phyloP scores from a whole-genome alignment of 2,329 filamentous ascomycete genomes.

The Colletotrichum eremochloae region DNA sequence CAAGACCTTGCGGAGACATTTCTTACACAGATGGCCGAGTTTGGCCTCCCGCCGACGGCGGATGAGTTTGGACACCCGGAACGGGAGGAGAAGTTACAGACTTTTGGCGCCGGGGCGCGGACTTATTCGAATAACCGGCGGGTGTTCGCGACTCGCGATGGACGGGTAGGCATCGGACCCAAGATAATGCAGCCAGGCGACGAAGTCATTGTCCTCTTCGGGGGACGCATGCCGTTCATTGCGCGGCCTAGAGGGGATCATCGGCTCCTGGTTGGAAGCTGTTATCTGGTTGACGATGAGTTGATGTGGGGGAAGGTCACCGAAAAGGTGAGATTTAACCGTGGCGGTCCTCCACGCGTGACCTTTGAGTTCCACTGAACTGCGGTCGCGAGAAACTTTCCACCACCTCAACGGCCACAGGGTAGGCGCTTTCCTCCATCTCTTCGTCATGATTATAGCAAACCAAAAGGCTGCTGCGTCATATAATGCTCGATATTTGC shows the following conservation, averaged over 20 bases:
- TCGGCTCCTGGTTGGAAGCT: constrained; percentile 38
- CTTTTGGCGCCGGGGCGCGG: constrained; percentile 17
- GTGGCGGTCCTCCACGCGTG: constrained; percentile 21
- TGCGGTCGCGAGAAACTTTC: not conserved
- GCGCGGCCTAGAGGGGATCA: constrained; percentile 25
- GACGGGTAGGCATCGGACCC: constrained; percentile 40
- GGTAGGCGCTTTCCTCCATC: too few relatives aligned
- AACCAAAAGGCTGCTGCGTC: not conserved
- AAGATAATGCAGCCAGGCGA: constrained; percentile 39
- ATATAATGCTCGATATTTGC: too few relatives aligned
- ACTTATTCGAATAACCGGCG: constrained; percentile 26
- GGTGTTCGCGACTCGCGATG: constrained; percentile 32
- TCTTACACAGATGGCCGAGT: constrained; percentile 20
- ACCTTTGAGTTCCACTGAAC: constrained; percentile 29
- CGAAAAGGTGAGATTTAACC: constrained; percentile 26
- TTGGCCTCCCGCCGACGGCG: constrained; percentile 6
- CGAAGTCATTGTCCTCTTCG: constrained; percentile 39
- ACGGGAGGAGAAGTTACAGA: constrained; percentile 18
- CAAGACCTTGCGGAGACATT: constrained; percentile 23
- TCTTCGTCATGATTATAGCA: not conserved
- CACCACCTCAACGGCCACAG: not conserved
- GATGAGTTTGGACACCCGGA: constrained; percentile 2
- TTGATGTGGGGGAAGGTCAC: constrained; percentile 41
- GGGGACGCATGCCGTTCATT: constrained; percentile 42
- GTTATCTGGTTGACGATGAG: constrained; percentile 40